Conservation (phyloP, 805 yeast species). For the Zygosaccharomyces pseudorouxii region DNA sequence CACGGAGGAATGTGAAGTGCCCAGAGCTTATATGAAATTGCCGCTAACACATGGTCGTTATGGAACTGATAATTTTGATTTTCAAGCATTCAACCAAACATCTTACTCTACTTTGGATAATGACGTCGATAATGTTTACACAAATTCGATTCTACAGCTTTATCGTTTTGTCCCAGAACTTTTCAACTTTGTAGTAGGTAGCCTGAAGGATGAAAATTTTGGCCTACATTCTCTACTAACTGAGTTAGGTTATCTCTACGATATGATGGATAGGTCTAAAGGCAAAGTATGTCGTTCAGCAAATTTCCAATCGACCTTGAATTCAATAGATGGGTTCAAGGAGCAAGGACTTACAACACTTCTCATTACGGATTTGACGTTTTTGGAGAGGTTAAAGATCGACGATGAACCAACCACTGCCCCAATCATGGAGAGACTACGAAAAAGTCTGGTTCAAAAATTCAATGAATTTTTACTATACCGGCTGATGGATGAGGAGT, state of each 20-base stretch:
- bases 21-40: constrained; percentile 69
- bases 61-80: constrained; percentile 93
- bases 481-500: constrained; percentile 29
- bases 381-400: constrained; percentile 2
- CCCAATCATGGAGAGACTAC: constrained; percentile 10
- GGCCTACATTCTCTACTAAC: constrained; percentile 52
- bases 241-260: constrained; percentile 84
- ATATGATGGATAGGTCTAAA: constrained; percentile 80
- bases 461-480: constrained; percentile 28
- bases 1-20: constrained; percentile 42
- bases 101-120: constrained; percentile 81
- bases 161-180: constrained; percentile 73
- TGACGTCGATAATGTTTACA: constrained; percentile 71
- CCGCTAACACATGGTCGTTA: constrained; percentile 80
- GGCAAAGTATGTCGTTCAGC: constrained; percentile 78
- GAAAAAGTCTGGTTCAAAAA: constrained; percentile 22
- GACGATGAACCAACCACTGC: constrained; percentile 17
- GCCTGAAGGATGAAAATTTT: constrained; percentile 51
- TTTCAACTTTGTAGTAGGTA: constrained; percentile 56
- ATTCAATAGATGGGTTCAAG: constrained; percentile 44
- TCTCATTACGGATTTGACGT: constrained; percentile 6
- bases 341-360: constrained; percentile 50
- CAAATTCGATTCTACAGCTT: constrained; percentile 74
- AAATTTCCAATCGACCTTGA: constrained; percentile 61
- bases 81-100: constrained; percentile 75